Evolutionary conservation across 345 rosid species (phyloP), one percentile per base, ranked within the genome.

Genomic region (Erysimum cheiranthoides): DNA sequence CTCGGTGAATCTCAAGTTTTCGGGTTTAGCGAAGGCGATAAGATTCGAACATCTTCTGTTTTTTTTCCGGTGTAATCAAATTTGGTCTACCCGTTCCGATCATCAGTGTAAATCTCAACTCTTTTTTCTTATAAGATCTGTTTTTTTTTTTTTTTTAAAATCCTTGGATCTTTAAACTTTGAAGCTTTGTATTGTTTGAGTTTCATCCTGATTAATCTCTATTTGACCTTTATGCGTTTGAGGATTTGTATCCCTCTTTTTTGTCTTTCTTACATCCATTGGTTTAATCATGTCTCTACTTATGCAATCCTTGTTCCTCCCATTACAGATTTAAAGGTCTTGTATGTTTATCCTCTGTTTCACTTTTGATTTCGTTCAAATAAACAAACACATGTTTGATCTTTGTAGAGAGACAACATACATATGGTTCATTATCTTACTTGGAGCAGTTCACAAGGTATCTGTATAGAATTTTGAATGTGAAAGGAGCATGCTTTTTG

Each of bases 331-430:
- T 28, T 12, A 56, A 21, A 56, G 21, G 14, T 58, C 14, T 58
- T 58, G 27, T 28, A 53, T 58, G 2, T 32, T 34, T 57, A 45
- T 56, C 38, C 10, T 56, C 17, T n/a, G 61, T 32, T 31, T 56
- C 1, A 28, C 30, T 10, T 54, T 30, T 54, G 17, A 54, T 6
- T 54, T 13, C 13, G 17, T 13, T 30, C 21, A 3, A 32, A 9
- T 16, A 30, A n/a, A 30, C 11, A 2, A 49, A 42, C 13, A 62
- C 36, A 62, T 31, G 45, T 70, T 70, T 45, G 56, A 42, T 70
- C 32, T 70, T 34, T 46, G 66, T 32, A 57, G 35, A 63, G 53
- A 45, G 32, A 45, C 46, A 21, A 52, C 25, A 53, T 25, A 52
- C 25, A 53, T 25, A 34, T 62, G 10, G 8, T 62, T 63, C 6